Percentiles rank a stretch among this genome's conserved stretches.
Evolutionary conservation across 2,329 filamentous ascomycete genomes (phyloP).

Genomic region (Neonectria punicea): DNA sequence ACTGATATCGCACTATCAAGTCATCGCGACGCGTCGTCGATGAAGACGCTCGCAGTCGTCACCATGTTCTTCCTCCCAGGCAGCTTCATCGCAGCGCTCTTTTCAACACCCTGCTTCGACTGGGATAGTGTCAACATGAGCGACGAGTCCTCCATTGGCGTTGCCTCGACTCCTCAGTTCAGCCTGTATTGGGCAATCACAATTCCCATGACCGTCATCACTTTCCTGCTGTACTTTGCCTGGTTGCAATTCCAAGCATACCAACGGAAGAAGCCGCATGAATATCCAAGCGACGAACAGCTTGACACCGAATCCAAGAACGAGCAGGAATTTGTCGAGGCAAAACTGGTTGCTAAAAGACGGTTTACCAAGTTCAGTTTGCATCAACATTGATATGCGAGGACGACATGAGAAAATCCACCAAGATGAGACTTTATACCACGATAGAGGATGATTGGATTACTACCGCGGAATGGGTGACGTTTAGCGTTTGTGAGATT

Average conservation of each 20-base stretch:
- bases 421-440: not conserved
- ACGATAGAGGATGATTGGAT: too few relatives aligned
- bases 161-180: conserved; percentile 50
- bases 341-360: conserved; percentile 3
- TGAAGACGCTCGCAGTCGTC: conserved; percentile 56
- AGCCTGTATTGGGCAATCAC: conserved; percentile 54
- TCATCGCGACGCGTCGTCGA: conserved; percentile 54
- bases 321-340: conserved; percentile 6
- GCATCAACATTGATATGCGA: not conserved
- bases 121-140: conserved; percentile 44
- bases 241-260: conserved; percentile 47
- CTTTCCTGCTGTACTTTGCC: conserved; percentile 49
- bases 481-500: not conserved
- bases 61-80: conserved; percentile 57
- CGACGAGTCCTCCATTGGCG: conserved; percentile 38
- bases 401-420: not conserved
- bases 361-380: conserved; percentile 7
- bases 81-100: conserved; percentile 55
- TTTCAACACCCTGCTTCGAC: conserved; percentile 50
- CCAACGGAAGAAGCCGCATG: conserved; percentile 26
- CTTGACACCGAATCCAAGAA: not conserved
- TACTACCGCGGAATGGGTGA: not conserved
- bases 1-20: conserved; percentile 50
- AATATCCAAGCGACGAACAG: not conserved
- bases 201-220: conserved; percentile 50